Evolutionary conservation across 768 basidiomycete genomes (phyloP).

Genomic region (Boletus fagicola): DNA sequence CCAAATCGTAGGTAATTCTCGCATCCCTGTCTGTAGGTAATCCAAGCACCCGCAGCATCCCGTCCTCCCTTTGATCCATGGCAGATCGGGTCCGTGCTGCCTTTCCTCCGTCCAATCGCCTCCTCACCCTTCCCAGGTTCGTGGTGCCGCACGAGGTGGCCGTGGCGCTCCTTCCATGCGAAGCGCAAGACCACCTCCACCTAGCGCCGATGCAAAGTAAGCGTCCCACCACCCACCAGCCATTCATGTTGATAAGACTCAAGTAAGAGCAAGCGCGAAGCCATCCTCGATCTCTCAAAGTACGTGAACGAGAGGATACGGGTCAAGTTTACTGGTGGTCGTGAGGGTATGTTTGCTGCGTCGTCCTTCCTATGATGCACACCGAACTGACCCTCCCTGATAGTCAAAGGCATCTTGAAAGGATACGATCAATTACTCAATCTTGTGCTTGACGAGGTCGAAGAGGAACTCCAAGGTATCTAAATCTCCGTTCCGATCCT

Average conservation of each 20-base stretch:
- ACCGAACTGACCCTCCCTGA: slow-evolving; percentile 2
- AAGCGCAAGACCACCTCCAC: slow-evolving; percentile 17
- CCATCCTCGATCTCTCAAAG: slow-evolving; percentile 92
- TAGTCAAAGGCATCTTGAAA: slow-evolving; percentile 90
- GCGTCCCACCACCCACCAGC: slow-evolving; percentile 7
- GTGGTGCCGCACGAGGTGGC: slow-evolving; percentile 52
- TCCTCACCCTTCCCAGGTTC: slow-evolving; percentile 48
- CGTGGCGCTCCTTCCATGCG: slow-evolving; percentile 38
- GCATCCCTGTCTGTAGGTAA: slow-evolving; percentile 16
- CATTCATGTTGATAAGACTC: slow-evolving; percentile 31
- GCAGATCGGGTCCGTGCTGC: slow-evolving; percentile 32
- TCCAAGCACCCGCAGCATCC: slow-evolving; percentile 6
- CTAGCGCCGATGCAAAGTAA: slow-evolving; percentile 28
- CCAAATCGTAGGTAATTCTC: slow-evolving; percentile 17
- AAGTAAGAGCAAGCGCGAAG: slow-evolving; percentile 68
- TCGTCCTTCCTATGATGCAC: not conserved
- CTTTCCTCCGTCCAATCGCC: not conserved
- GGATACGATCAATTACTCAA: slow-evolving; percentile 96
- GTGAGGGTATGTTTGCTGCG: slow-evolving; percentile 65
- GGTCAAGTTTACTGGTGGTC: slow-evolving; percentile 97
- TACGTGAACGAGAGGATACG: slow-evolving; percentile 90
- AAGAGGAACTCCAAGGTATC: slow-evolving; percentile 75
- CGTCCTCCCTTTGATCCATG: slow-evolving; percentile 15
- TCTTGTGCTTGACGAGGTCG: slow-evolving; percentile 94
- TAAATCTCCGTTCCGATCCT: slow-evolving; percentile 11